Base-by-base conservation (phyloP, 306 rosid genomes). In the Acacia acuminata region DNA sequence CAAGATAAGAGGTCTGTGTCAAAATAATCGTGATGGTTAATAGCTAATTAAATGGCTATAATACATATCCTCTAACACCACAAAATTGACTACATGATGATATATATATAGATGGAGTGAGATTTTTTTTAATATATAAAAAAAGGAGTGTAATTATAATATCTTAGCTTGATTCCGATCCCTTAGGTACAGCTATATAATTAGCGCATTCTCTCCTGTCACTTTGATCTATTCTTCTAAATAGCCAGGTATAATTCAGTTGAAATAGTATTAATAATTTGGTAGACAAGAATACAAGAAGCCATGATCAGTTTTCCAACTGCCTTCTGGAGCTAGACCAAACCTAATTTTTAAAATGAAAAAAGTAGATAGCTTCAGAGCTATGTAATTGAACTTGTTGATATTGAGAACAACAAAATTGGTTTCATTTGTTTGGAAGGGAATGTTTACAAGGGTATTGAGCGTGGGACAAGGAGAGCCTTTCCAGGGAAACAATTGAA, bases 401-500 rank as follows among this genome's bases (percentile, higher is more conserved):
- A 8, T 70, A 12, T 38, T 22, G 65, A 15, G 19, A 38, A 10
- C 22, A 22, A n/a, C 15, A 71, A 8, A 2, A 30, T 73, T 73
- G 44, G 17, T 50, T 27, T 51, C 13, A 50, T 73, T 27, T 73
- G 64, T 51, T 50, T 73, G 65, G 77, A 30, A 51, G 65, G 65
- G 64, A 73, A 73, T 50, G 4, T 48, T 32, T 30, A 19, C 14
- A 73, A 58, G 43, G 20, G 0, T 38, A n/a, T 27, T 27, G 43
- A 8, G 77, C 77, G 77, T 17, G 64, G 45, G 64, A 73, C 77
- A 73, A 30, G 77, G 65, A 73, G 64, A 73, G 77, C 16, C 77
- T 73, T 50, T 73, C 40, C 27, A 48, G 77, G 77, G 45, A 45
- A 73, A 50, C 77, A 32, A 50, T 73, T 51, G 45, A 48, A 30